Conservation (phyloP, 1,284 basidiomycete genomes). For the Neolentinus lepideus region DNA sequence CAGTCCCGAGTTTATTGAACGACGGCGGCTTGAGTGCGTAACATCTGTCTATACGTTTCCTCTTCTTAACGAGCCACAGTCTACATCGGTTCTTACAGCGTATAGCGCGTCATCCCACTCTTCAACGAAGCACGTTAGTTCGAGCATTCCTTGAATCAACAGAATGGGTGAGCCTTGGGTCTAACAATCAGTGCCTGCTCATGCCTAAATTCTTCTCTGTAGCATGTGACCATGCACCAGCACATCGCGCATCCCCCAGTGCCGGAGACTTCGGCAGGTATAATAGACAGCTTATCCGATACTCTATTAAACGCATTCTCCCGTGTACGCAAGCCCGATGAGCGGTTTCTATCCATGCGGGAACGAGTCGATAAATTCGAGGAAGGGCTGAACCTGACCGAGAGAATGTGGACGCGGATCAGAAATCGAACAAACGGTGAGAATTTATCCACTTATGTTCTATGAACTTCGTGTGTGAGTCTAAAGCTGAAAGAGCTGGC, state of each 20-base stretch:
- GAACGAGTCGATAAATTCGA: conserved; percentile 93
- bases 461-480: conserved; percentile 26
- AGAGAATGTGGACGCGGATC: conserved; percentile 73
- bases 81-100: conserved; percentile 92
- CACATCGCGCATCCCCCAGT: conserved; percentile 84
- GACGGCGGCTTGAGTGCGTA: conserved; percentile 81
- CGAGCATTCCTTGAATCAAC: conserved; percentile 92
- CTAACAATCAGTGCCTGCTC: background rate
- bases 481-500: conserved; percentile 79
- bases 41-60: conserved; percentile 6
- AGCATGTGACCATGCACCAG: conserved; percentile 96
- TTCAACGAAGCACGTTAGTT: conserved; percentile 88
- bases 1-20: conserved; percentile 94
- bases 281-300: conserved; percentile 93
- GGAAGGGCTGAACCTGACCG: conserved; percentile 78
- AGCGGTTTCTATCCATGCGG: conserved; percentile 88
- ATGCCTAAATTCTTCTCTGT: conserved; percentile 9
- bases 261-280: conserved; percentile 70
- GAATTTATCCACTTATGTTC: conserved; percentile 25
- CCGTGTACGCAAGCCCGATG: conserved; percentile 93
- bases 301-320: conserved; percentile 94
- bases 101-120: conserved; percentile 85
- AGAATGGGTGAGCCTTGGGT: conserved; percentile 78
- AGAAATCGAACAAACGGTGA: conserved; percentile 82
- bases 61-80: conserved; percentile 33